Evolutionary conservation across 441 rosid genomes (phyloP), one percentile per base, ranked within the genome.

Genomic region (Populus hybrid): DNA sequence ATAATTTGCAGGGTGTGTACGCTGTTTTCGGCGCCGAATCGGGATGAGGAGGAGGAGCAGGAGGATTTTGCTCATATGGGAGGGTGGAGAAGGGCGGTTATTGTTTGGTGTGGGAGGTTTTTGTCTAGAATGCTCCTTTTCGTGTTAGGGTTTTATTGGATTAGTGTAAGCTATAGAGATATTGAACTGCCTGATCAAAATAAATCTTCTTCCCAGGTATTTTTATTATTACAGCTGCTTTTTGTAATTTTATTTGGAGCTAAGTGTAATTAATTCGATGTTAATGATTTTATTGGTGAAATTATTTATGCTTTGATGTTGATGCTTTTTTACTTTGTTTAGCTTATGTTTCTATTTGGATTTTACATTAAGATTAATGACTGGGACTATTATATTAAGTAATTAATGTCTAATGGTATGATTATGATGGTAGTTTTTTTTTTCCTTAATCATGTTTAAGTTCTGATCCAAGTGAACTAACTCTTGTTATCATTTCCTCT

Each of bases 51-150:
- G 70, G 97, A 88, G 80, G 93, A 84, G 81, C 97, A 92, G 90
- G 98, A 94, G 88, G 95, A 91, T 84, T 96, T 91, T 76, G 99
- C 98, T 28, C 98, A 96, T 76, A 76, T 96, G 96, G 88, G 87
- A 36, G 98, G 99, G 70, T 96, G 99, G 99, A 86, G 95, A 84
- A 75, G 99, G 78, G 81, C 81, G 64, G 94, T 92, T 70, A 88
- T 93, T 68, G 88, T 96, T 7, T 64, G 64, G 38, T 86, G 78
- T 63, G 99, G 98, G 72, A 87, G 90, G 87, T 87, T 94, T 71
- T 79, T 93, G 18, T 85, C 94, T 3, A 86, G 99, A 83, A 79
- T 75, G 21, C 67, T 94, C 85, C 93, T 94, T 80, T 92, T 92
- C 79, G 85, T 94, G 35, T 77, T 94, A 34, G 99, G 99, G 32